These are phyloP conservation scores for Phytophthora aleatoria DNA, from an alignment of 352 stramenopile genomes.

Conservation along the genomic window DNA sequence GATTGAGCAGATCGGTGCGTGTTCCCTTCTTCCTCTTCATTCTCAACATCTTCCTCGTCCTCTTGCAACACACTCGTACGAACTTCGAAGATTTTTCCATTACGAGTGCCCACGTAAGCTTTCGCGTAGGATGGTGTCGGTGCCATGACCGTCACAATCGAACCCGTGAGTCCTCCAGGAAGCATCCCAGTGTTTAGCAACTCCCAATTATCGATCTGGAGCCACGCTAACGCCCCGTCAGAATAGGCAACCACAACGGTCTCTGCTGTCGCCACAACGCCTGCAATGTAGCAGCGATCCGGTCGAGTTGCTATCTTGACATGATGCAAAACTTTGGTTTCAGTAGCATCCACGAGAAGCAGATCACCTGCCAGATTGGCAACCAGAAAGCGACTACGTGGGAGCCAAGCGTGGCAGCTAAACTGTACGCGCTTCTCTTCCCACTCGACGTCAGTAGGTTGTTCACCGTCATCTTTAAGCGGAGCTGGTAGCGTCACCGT, in stretches of 20 bases:
- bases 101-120: conserved; percentile 59
- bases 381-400: conserved; percentile 46
- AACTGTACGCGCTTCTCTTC: conserved; percentile 56
- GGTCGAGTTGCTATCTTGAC: conserved; percentile 40
- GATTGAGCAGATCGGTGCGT: not conserved
- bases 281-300: conserved; percentile 45
- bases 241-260: conserved; percentile 55
- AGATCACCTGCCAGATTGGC: conserved; percentile 63
- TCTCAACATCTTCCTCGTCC: conserved; percentile 64
- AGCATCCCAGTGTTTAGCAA: conserved; percentile 44
- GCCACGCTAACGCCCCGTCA: conserved; percentile 56
- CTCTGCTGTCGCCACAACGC: conserved; percentile 59
- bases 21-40: conserved; percentile 57
- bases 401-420: conserved; percentile 65
- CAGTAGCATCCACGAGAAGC: conserved; percentile 47
- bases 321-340: conserved; percentile 35
- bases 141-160: conserved; percentile 44
- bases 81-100: conserved; percentile 69
- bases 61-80: conserved; percentile 54
- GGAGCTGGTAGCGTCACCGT: conserved; percentile 14
- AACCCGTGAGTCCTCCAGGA: conserved; percentile 14
- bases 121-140: conserved; percentile 60
- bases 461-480: conserved; percentile 15
- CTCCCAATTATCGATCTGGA: conserved; percentile 48
- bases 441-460: conserved; percentile 34